Evolutionary conservation across 2,329 filamentous ascomycete genomes (phyloP).

Genomic region (Pseudogymnoascus sp.): DNA sequence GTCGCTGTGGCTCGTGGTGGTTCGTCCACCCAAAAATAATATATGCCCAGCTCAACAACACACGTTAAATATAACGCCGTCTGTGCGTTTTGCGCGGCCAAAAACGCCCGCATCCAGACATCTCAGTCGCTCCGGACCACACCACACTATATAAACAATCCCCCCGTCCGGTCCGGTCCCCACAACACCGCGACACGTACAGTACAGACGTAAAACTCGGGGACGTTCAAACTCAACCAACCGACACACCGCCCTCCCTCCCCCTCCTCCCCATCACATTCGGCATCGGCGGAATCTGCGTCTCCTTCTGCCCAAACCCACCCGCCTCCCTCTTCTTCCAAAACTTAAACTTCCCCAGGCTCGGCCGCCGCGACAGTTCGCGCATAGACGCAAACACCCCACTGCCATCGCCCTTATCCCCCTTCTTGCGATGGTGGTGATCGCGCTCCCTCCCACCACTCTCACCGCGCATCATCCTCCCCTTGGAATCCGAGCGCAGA

Average conservation of each 20-base stretch:
- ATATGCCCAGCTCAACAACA: not conserved
- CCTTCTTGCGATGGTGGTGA: not conserved
- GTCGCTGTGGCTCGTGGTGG: not conserved
- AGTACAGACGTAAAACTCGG: not conserved
- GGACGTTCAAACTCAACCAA: not conserved
- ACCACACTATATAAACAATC: not conserved
- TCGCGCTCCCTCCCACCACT: not conserved
- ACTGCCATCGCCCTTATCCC: not conserved
- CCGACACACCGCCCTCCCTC: not conserved
- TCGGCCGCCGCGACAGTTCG: not conserved
- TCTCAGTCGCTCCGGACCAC: not conserved
- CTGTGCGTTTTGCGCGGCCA: not conserved
- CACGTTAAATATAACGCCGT: not conserved
- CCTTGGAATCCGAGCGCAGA: not conserved
- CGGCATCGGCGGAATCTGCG: not conserved
- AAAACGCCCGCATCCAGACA: not conserved
- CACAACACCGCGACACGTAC: not conserved
- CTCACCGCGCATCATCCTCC: not conserved
- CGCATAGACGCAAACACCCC: not conserved
- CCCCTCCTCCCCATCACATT: conserved; percentile 3
- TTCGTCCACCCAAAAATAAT: not conserved
- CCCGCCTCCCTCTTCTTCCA: not conserved
- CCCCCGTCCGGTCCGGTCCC: not conserved
- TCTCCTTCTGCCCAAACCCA: not conserved
- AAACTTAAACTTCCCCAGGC: not conserved